Evolutionary conservation across 1,284 basidiomycete genomes (phyloP), one percentile per base, ranked within the genome.

Genomic region (Apiotrichum gracile): DNA sequence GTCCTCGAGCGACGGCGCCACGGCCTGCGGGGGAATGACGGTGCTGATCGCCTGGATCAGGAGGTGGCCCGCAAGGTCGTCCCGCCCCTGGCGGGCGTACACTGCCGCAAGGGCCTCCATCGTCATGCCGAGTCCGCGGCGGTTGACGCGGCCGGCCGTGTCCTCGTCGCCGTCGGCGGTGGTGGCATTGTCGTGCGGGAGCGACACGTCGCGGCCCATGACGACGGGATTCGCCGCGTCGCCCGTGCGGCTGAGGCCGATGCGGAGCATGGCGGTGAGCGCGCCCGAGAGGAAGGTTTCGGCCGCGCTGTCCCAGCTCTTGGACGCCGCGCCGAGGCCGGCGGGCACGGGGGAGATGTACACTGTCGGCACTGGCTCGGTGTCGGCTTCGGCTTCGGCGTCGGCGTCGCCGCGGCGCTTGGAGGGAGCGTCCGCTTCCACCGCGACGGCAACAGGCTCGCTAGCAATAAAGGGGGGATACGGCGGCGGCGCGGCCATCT

Each of bases 71-170:
- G 74, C 67, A 19, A 70, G 43, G 19, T 70, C 68, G 44, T 64
- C 61, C 38, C 69, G 55, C 16, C 67, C 64, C 42, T 69, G 67
- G 37, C 66, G 59, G 3, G 70, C 70, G 50, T 73, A 73, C 6
- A 76, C 67, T 39, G 73, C 73, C 14, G 73, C 65, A 5, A 76
- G 55, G 0, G 65, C 60, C 57, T 75, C 72, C 74, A 76, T 75
- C n/a, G 70, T 73, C 56, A 75, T 69, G 3, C 71, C 72, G 46
- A 76, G 57, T 14, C 72, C 72, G 24, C 67, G 59, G 53, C 62
- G 64, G 48, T 71, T 69, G 24, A 75, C 67, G 48, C 63, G 58
- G 43, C 68, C 69, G 19, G 63, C 58, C 22, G 61, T 57, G 16
- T 61, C 61, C 14, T 62, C 54, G 31, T 60, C 55, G 12, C 47